Evolutionary conservation across 2,329 filamentous ascomycete species (phyloP).

Genomic region (Emmonsiellopsis sp.): DNA sequence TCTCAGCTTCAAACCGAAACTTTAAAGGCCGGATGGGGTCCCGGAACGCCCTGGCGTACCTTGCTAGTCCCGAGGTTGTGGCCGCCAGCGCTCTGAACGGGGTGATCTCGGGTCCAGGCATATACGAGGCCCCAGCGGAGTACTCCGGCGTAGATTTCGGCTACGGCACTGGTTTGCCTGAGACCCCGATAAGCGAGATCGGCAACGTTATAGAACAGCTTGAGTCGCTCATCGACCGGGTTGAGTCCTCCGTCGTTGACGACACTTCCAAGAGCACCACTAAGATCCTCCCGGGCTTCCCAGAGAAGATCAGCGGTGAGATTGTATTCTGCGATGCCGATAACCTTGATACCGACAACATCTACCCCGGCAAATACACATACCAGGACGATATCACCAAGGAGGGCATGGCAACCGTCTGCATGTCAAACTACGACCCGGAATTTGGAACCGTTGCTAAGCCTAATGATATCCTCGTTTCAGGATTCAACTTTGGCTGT

Average conservation of each 20-base stretch:
- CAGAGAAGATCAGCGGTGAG: slow-evolving; percentile 71
- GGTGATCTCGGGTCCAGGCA: slow-evolving; percentile 56
- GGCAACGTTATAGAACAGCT: background rate
- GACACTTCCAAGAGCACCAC: slow-evolving; percentile 32
- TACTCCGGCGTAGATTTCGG: slow-evolving; percentile 55
- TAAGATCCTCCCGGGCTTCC: slow-evolving; percentile 76
- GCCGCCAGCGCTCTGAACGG: slow-evolving; percentile 70
- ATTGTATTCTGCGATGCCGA: slow-evolving; percentile 80
- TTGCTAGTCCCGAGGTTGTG: slow-evolving; percentile 83
- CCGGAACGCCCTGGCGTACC: slow-evolving; percentile 70
- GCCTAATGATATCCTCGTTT: slow-evolving; percentile 69
- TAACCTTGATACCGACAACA: slow-evolving; percentile 85
- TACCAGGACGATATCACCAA: slow-evolving; percentile 75
- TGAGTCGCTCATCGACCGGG: background rate
- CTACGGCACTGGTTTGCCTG: slow-evolving; percentile 56
- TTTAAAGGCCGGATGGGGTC: slow-evolving; percentile 88
- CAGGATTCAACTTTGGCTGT: slow-evolving; percentile 83
- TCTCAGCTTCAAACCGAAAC: slow-evolving; percentile 76
- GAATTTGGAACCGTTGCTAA: slow-evolving; percentile 56
- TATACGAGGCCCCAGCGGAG: slow-evolving; percentile 63
- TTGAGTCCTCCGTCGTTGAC: background rate
- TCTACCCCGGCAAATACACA: slow-evolving; percentile 86
- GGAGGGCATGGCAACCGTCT: slow-evolving; percentile 77
- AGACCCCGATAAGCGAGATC: background rate
- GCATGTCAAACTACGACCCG: slow-evolving; percentile 89